Conservation (phyloP, 139 green algal species). For the Haematococcus lacustris region DNA sequence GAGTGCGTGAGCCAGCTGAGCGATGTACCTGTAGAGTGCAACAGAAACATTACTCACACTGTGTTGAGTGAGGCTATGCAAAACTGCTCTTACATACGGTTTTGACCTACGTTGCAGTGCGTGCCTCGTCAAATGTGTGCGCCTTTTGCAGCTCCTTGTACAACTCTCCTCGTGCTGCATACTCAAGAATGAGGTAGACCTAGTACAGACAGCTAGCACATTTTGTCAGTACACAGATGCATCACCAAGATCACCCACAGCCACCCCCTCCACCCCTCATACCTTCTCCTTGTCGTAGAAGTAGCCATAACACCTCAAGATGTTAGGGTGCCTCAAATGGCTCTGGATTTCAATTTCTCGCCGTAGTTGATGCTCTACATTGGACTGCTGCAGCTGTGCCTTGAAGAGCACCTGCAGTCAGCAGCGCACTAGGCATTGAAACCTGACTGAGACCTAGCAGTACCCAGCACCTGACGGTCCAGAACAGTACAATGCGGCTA, state of each 20-base stretch:
- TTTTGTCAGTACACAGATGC: too few relatives aligned
- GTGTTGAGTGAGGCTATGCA: too few relatives aligned
- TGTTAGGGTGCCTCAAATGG: conserved; percentile 95
- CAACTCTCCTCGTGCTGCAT: conserved; percentile 87
- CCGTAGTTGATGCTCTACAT: conserved; percentile 96
- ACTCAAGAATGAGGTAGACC: conserved; percentile 97
- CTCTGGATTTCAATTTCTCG: conserved; percentile 98
- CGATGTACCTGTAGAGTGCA: conserved; percentile 63
- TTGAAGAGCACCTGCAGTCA: conserved; percentile 86
- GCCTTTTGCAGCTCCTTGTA: conserved; percentile 88
- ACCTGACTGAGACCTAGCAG: neutral
- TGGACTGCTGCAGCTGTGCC: conserved; percentile 82
- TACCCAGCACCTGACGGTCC: too few relatives aligned
- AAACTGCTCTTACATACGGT: neutral
- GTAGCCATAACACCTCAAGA: conserved; percentile 94
- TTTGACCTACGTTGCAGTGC: conserved; percentile 65
- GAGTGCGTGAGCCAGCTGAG: conserved; percentile 75
- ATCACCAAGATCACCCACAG: too few relatives aligned
- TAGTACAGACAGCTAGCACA: too few relatives aligned
- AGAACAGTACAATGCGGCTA: too few relatives aligned
- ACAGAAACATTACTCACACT: neutral
- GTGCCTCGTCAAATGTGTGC: conserved; percentile 72
- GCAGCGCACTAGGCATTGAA: neutral
- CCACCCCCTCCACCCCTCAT: too few relatives aligned
- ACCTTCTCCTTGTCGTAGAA: conserved; percentile 85